Evolutionary conservation across 306 rosid genomes (phyloP).

Genomic region (Quercus mongolica): DNA sequence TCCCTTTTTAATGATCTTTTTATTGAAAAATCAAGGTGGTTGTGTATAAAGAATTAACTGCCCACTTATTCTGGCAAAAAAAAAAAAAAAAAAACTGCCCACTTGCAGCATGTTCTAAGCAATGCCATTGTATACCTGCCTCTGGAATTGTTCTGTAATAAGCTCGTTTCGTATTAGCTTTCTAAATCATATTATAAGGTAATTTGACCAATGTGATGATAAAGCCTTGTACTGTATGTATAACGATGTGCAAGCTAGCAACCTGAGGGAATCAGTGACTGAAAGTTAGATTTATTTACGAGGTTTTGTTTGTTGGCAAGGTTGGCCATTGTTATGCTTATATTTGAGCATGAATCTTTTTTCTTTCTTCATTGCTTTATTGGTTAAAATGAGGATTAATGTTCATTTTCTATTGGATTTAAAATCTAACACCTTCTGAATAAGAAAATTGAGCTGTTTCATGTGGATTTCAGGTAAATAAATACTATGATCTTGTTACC

Average conservation of each 20-base stretch:
- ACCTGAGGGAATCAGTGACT: neutral
- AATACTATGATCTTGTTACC: slow-evolving; percentile 88
- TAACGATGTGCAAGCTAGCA: neutral
- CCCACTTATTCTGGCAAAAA: neutral
- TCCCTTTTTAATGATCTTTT: slow-evolving; percentile 4
- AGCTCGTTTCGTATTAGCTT: neutral
- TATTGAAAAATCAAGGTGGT: neutral
- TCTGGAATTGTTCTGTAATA: neutral
- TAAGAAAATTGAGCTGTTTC: slow-evolving; percentile 13
- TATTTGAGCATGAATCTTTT: neutral
- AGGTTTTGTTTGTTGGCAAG: neutral
- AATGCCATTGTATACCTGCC: neutral
- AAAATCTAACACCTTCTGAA: slow-evolving; percentile 8
- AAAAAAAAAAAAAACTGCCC: neutral
- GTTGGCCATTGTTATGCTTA: neutral
- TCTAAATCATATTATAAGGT: neutral
- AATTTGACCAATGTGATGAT: neutral
- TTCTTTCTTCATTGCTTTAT: neutral
- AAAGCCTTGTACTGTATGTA: neutral
- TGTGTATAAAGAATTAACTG: neutral
- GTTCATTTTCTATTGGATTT: neutral
- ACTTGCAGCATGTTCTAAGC: neutral
- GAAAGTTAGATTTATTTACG: neutral
- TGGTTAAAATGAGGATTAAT: slow-evolving; percentile 3
- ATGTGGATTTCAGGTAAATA: slow-evolving; percentile 69